Evolutionary conservation across 495 filamentous ascomycete species (phyloP), one percentile per base, ranked within the genome.

Genomic region (Cercophora scortea): DNA sequence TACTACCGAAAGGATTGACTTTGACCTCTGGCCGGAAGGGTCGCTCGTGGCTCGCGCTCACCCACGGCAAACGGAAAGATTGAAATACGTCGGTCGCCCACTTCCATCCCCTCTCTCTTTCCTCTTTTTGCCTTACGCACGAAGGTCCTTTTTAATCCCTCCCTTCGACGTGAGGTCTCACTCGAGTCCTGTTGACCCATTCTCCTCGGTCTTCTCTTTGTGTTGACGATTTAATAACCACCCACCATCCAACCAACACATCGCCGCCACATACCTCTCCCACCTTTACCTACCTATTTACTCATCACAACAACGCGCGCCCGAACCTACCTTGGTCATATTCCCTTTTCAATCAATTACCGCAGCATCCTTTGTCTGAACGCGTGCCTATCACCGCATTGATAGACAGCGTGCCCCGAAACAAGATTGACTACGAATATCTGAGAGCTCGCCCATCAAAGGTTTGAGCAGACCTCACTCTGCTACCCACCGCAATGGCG

Each of bases 401-500:
- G 9, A 38, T 38, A 38, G 36, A 38, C 25, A 4, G 45, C 18
- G 32, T 54, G n/a, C 36, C 19, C 45, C 33, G 9, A 32, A 15
- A n/a, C 9, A 32, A 55, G 52, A 55, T 55, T 49, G 52, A 54
- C 49, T 12, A 47, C 32, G 32, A 16, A 19, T 49, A 10, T 9
- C 25, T 39, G 51, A 54, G 51, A 51, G 51, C 51, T 45, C 53
- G 53, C 44, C 43, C 25, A 44, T 54, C 52, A 46, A 55, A 41
- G 49, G 55, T 56, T 45, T 55, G 56, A 62, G 62, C 59, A 72
- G 62, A 65, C 64, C 67, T 63, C 58, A 63, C n/a, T 57, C 57
- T 69, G 60, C 55, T 52, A 56, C 61, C 35, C 61, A 59, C 66
- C 62, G 53, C 49, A 47, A 79, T 79, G 78, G 75, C 76, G 48